Evolutionary conservation across 1,284 basidiomycete genomes (phyloP).

Genomic region (Amylostereum areolatum): DNA sequence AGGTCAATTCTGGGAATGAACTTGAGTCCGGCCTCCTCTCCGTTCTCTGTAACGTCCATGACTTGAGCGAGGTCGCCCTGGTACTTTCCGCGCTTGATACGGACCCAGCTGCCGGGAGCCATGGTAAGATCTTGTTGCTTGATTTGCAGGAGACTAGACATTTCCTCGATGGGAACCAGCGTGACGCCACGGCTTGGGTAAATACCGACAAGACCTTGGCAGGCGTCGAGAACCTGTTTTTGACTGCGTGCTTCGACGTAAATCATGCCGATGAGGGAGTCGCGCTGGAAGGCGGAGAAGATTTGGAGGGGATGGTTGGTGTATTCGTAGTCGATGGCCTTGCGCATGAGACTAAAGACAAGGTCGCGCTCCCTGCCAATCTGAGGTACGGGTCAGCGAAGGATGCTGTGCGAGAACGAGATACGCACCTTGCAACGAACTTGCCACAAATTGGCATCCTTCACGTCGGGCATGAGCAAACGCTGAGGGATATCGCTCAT

Average conservation of each 20-base stretch:
- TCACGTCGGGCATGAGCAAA: constrained; percentile 94
- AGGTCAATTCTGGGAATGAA: constrained; percentile 97
- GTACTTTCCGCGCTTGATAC: constrained; percentile 92
- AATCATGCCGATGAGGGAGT: constrained; percentile 92
- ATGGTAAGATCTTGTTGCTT: constrained; percentile 91
- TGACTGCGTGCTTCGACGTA: constrained; percentile 92
- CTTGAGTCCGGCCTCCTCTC: constrained; percentile 90
- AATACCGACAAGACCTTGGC: constrained; percentile 88
- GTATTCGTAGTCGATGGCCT: constrained; percentile 78
- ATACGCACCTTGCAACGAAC: constrained; percentile 83
- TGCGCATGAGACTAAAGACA: constrained; percentile 92
- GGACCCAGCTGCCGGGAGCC: constrained; percentile 89
- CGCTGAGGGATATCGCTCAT: constrained; percentile 94
- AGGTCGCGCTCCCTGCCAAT: constrained; percentile 90
- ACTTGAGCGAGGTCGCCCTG: constrained; percentile 94
- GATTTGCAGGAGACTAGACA: constrained; percentile 94
- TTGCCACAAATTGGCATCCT: constrained; percentile 96
- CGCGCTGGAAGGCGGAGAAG: constrained; percentile 91
- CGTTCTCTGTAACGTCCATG: constrained; percentile 88
- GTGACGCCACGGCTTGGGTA: constrained; percentile 78
- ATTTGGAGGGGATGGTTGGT: constrained; percentile 77
- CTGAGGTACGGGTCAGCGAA: constrained; percentile 32
- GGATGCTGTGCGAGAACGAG: constrained; percentile 14
- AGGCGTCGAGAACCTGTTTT: constrained; percentile 81
- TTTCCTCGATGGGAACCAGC: constrained; percentile 96